phyloP scores from a whole-genome alignment of 2,329 filamentous ascomycete genomes.

The Fusarium sp. region DNA sequence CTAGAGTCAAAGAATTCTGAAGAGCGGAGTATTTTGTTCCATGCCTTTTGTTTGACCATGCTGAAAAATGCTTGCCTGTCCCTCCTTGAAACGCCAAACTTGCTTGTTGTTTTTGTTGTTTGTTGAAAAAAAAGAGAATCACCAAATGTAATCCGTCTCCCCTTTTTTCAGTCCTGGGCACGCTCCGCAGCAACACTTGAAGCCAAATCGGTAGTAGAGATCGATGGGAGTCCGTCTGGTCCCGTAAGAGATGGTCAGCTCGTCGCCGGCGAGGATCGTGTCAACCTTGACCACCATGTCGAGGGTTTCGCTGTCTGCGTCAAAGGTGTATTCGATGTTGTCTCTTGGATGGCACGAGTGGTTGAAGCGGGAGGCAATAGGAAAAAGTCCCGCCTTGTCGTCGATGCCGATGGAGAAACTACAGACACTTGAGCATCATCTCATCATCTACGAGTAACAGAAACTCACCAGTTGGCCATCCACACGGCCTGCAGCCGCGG shows the following conservation, averaged over 20 bases:
- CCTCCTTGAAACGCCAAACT: neutral
- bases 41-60: neutral
- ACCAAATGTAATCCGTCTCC: constrained; percentile 26
- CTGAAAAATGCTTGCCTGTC: neutral
- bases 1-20: neutral
- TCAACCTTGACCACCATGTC: constrained; percentile 51
- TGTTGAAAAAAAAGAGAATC: neutral
- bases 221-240: constrained; percentile 44
- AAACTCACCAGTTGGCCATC: constrained; percentile 57
- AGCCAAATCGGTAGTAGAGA: constrained; percentile 59
- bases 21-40: neutral
- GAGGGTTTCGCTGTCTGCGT: constrained; percentile 48
- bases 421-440: neutral
- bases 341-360: constrained; percentile 59
- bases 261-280: constrained; percentile 52
- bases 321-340: constrained; percentile 57
- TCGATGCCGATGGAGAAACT: constrained; percentile 44
- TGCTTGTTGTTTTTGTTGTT: neutral
- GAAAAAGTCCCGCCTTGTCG: constrained; percentile 54
- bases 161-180: constrained; percentile 48
- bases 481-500: constrained; percentile 51
- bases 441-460: too few relatives aligned
- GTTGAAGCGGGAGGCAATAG: constrained; percentile 64
- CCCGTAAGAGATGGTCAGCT: constrained; percentile 62
- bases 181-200: constrained; percentile 59